These are phyloP conservation scores for Spatholobus suberectus DNA, from an alignment of 306 rosid genomes.

Conservation along the genomic window DNA sequence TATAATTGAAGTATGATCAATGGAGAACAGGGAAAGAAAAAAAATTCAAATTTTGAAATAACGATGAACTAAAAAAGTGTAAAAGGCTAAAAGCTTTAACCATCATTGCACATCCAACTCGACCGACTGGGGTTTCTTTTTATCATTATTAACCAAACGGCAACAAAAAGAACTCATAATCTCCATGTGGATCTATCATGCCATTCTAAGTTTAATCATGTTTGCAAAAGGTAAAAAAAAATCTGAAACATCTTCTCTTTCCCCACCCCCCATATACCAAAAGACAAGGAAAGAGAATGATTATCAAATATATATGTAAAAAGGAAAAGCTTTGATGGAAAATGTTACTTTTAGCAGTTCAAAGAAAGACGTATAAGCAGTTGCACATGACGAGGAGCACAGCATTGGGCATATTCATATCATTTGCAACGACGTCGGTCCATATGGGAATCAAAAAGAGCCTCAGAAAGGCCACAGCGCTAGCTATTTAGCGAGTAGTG, in stretches of 20 bases:
- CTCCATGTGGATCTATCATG: slow-evolving; percentile 45
- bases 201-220: slow-evolving; percentile 38
- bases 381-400: slow-evolving; percentile 49
- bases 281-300: slow-evolving; percentile 48
- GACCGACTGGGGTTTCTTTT: slow-evolving; percentile 49
- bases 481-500: neutral
- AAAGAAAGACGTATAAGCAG: slow-evolving; percentile 40
- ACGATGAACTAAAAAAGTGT: slow-evolving; percentile 18
- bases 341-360: slow-evolving; percentile 51
- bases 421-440: slow-evolving; percentile 39
- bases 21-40: slow-evolving; percentile 40
- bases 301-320: slow-evolving; percentile 30
- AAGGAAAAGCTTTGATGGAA: slow-evolving; percentile 42
- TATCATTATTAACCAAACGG: slow-evolving; percentile 51
- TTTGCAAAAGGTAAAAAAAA: slow-evolving; percentile 21
- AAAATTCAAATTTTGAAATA: slow-evolving; percentile 43
- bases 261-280: slow-evolving; percentile 36
- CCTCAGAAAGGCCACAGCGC: neutral
- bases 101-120: slow-evolving; percentile 46
- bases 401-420: slow-evolving; percentile 43
- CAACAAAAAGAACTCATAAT: slow-evolving; percentile 49
- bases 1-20: slow-evolving; percentile 46
- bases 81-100: slow-evolving; percentile 43
- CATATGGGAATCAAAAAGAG: slow-evolving; percentile 21
- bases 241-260: slow-evolving; percentile 15